A percentile compares a stretch with the other conserved stretches of the same genome.
phyloP scores from a whole-genome alignment of 345 rosid genomes.

The Syzygium aromaticum region DNA sequence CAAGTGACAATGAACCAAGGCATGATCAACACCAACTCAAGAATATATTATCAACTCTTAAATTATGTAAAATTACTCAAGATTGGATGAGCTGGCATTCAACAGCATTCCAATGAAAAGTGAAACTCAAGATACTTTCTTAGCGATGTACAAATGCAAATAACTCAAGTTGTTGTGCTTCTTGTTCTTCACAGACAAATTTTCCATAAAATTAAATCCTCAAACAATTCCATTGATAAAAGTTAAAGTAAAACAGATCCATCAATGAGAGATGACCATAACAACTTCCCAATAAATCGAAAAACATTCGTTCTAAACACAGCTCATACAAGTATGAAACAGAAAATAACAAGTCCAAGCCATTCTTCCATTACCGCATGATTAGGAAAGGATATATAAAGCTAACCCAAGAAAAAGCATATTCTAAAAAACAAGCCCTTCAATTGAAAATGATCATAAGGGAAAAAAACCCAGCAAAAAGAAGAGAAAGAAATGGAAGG shows the following conservation, averaged over 20 bases:
- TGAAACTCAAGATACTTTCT: neutral
- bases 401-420: neutral
- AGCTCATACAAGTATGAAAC: neutral
- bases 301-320: neutral
- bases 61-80: neutral
- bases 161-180: neutral
- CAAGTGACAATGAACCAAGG: neutral
- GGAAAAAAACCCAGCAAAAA: neutral
- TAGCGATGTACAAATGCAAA: neutral
- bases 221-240: neutral
- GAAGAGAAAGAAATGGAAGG: neutral
- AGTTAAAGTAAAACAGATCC: neutral
- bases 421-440: neutral
- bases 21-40: neutral
- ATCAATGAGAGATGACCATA: neutral
- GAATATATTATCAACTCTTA: neutral
- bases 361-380: neutral
- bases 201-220: neutral
- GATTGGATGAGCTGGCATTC: neutral
- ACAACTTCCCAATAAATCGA: neutral
- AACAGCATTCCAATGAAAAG: neutral
- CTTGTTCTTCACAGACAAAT: neutral
- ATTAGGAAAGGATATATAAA: neutral
- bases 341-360: neutral
- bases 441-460: neutral